These are phyloP conservation scores for Symbiotaphrina buchneri DNA, from an alignment of 495 filamentous ascomycete species.

Conservation along the genomic window DNA sequence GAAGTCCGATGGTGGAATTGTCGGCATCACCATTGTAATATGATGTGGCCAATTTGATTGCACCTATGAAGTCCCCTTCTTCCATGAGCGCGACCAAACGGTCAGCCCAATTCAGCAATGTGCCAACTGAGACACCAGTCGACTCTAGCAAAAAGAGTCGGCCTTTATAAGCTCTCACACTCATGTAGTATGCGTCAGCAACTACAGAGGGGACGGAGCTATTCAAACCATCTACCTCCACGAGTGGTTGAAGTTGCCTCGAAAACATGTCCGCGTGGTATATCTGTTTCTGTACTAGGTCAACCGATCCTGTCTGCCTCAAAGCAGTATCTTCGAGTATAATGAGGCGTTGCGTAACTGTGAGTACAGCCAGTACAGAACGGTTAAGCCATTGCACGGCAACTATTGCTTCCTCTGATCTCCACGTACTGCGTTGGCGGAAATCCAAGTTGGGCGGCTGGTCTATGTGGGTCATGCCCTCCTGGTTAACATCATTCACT, in stretches of 20 bases:
- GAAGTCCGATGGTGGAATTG: slow-evolving; percentile 80
- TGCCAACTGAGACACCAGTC: slow-evolving; percentile 73
- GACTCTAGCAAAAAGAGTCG: slow-evolving; percentile 78
- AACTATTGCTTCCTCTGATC: slow-evolving; percentile 84
- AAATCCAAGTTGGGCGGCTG: slow-evolving; percentile 62
- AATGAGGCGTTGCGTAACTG: slow-evolving; percentile 78
- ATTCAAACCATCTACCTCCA: slow-evolving; percentile 42
- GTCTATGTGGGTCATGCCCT: slow-evolving; percentile 36
- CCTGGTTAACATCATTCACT: slow-evolving; percentile 41
- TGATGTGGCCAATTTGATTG: slow-evolving; percentile 71
- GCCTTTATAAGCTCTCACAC: slow-evolving; percentile 87
- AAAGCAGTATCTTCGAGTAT: slow-evolving; percentile 80
- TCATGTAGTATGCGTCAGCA: slow-evolving; percentile 95
- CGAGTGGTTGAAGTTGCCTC: slow-evolving; percentile 54
- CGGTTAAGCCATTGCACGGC: slow-evolving; percentile 92
- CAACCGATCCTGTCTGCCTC: slow-evolving; percentile 80
- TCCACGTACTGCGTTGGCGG: slow-evolving; percentile 70
- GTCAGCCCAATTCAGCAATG: slow-evolving; percentile 96
- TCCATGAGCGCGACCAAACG: slow-evolving; percentile 90
- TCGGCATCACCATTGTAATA: slow-evolving; percentile 80
- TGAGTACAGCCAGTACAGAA: slow-evolving; percentile 77
- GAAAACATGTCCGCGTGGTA: slow-evolving; percentile 82
- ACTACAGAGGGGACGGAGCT: slow-evolving; percentile 85
- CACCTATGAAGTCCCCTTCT: slow-evolving; percentile 75
- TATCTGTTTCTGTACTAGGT: slow-evolving; percentile 77